Base-by-base conservation (phyloP, 1,284 basidiomycete genomes). In the Sphaerobolus stellatus region DNA sequence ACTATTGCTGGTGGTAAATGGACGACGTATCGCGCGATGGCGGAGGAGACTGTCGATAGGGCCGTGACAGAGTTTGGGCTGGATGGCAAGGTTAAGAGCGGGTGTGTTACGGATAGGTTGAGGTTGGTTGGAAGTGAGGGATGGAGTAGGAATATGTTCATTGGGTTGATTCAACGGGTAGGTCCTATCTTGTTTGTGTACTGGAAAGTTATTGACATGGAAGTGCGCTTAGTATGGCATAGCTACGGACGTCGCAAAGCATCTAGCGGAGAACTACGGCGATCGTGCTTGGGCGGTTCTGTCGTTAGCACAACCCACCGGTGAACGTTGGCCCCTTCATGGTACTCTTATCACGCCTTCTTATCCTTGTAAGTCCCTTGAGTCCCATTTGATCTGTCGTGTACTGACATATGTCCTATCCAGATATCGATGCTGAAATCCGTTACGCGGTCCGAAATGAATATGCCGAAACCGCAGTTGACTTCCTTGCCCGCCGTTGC, bases 1-100 rank as follows among this genome's bases (percentile, higher is more conserved):
- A 98, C 95, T 18, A 96, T 98, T 64, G 94, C 94, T 6, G 96
- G 96, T 45, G 96, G 96, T 5, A 99, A 98, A 73, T 99, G 96
- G 96, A 99, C 96, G 51, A 98, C 96, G 28, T 99, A 98, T 71
- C 78, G 93, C 52, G 89, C 89, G 50, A 98, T 98, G 96, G 94
- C 96, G 29, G 84, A 95, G 75, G 94, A 99, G 77, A 92, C 94
- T 1, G 89, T 98, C 46, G 92, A 98, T 72, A 79, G 81, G 56
- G 96, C 95, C 9, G 79, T 98, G 60, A 81, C 90, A 68, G 82
- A 82, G 53, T 98, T 92, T 73, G 75, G 73, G 29, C 71, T 95
- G 49, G 72, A 84, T 65, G 72, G 73, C 29, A 78, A 72, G 60
- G 79, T 78, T 9, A 81, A 71, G 64, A 80, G 73, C 24, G 84